Conservation (phyloP, 2,329 filamentous ascomycete genomes). For the Stenocarpella maydis region DNA sequence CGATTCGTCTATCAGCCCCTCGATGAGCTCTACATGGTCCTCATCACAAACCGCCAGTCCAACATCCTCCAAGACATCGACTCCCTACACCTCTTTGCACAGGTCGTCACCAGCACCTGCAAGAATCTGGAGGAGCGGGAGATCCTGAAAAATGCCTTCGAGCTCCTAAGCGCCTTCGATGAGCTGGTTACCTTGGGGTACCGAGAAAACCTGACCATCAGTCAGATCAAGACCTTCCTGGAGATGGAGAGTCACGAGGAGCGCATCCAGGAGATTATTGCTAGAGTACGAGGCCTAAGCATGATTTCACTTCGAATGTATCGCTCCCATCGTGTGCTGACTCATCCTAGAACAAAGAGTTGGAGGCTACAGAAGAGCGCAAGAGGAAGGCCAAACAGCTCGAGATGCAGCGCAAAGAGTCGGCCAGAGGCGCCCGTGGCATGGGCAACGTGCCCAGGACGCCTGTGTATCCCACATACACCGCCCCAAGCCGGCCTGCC, state of each 20-base stretch:
- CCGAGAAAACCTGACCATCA: constrained; percentile 92
- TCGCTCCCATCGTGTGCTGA: constrained; percentile 26
- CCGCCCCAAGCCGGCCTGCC: constrained; percentile 76
- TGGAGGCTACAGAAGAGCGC: constrained; percentile 97
- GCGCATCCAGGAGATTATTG: constrained; percentile 97
- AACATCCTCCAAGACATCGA: constrained; percentile 99
- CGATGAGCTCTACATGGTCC: constrained; percentile 99
- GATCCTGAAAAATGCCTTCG: constrained; percentile 93
- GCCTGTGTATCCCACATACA: constrained; percentile 89
- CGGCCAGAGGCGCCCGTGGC: constrained; percentile 77
- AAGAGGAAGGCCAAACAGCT: constrained; percentile 99
- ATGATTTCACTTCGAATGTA: not conserved
- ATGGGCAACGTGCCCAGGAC: constrained; percentile 67
- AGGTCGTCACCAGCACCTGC: constrained; percentile 96
- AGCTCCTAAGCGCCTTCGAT: constrained; percentile 95
- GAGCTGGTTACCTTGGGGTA: constrained; percentile 96
- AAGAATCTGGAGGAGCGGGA: constrained; percentile 95
- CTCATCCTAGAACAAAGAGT: constrained; percentile 84
- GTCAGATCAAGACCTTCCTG: constrained; percentile 98
- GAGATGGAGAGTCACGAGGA: constrained; percentile 99
- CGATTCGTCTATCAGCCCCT: constrained; percentile 99
- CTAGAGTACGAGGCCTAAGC: constrained; percentile 66
- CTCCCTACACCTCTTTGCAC: constrained; percentile 95
- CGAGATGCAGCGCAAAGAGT: constrained; percentile 98
- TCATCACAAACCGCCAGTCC: constrained; percentile 99